Percentiles rank a stretch among this genome's conserved stretches.
These are phyloP conservation scores for Geum urbanum DNA, from an alignment of 306 rosid genomes.

Conservation along the genomic window DNA sequence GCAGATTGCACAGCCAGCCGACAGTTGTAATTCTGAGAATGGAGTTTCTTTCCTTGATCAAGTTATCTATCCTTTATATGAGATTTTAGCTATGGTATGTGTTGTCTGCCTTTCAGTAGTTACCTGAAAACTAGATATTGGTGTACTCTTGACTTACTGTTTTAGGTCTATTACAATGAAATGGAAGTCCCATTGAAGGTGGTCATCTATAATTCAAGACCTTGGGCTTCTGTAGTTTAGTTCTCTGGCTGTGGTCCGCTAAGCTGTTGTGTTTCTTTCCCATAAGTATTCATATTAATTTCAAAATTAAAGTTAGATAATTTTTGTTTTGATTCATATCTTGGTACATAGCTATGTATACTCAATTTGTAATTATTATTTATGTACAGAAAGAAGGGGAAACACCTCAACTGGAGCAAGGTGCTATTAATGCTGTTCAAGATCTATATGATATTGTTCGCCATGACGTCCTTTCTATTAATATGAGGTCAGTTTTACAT, in stretches of 20 bases:
- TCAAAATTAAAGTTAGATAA: background rate
- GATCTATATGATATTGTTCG: constrained; percentile 88
- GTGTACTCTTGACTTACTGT: background rate
- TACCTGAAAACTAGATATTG: background rate
- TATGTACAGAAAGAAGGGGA: constrained; percentile 54
- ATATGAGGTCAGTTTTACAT: constrained; percentile 62
- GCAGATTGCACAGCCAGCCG: constrained; percentile 70
- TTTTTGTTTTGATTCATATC: background rate
- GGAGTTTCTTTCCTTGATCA: constrained; percentile 81
- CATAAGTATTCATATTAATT: background rate
- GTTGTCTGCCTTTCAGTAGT: background rate
- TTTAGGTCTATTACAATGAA: background rate
- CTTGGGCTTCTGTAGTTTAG: background rate
- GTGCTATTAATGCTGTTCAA: constrained; percentile 83
- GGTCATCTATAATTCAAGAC: background rate
- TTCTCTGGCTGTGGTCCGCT: background rate
- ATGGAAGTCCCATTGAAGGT: too few relatives aligned
- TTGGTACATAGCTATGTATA: background rate
- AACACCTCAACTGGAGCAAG: constrained; percentile 56
- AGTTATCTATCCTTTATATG: constrained; percentile 75
- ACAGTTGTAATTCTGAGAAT: constrained; percentile 60
- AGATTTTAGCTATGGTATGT: constrained; percentile 77
- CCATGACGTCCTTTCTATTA: constrained; percentile 51
- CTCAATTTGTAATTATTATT: constrained; percentile 1
- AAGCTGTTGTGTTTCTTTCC: background rate